A percentile compares a stretch with the other conserved stretches of the same genome.
These are phyloP conservation scores for Aquilaria sinensis DNA, from an alignment of 345 rosid species.

Conservation along the genomic window DNA sequence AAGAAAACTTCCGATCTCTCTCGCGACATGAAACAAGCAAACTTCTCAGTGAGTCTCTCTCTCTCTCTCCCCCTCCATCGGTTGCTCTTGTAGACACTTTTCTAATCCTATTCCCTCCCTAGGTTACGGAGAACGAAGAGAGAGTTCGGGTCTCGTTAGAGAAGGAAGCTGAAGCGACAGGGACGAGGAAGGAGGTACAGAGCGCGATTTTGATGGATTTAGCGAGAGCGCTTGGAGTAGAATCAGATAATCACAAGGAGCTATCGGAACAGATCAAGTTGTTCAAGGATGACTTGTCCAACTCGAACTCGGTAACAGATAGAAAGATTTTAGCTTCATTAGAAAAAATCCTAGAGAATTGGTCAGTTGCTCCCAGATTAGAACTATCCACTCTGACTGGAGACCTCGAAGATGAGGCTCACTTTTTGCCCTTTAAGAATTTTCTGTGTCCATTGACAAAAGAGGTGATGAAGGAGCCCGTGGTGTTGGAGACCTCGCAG, in stretches of 20 bases:
- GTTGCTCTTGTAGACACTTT: neutral
- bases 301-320: constrained; percentile 12
- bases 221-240: constrained; percentile 33
- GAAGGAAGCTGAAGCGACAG: constrained; percentile 31
- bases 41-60: constrained; percentile 19
- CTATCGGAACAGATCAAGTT: constrained; percentile 28
- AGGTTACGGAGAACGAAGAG: constrained; percentile 42
- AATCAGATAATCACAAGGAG: constrained; percentile 18
- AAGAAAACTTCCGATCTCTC: constrained; percentile 32
- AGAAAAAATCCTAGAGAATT: constrained; percentile 26
- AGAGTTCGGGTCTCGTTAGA: constrained; percentile 25
- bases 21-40: constrained; percentile 31
- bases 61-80: neutral
- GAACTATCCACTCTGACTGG: constrained; percentile 4
- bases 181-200: constrained; percentile 32
- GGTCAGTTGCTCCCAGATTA: constrained; percentile 11
- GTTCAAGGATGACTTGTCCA: constrained; percentile 19
- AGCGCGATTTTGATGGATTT: constrained; percentile 40
- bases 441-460: constrained; percentile 41
- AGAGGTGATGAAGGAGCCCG: constrained; percentile 43
- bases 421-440: constrained; percentile 31
- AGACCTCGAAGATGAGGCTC: constrained; percentile 26
- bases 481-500: constrained; percentile 38
- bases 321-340: constrained; percentile 25
- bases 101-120: neutral